Percentiles rank a stretch among this genome's conserved stretches.
Evolutionary conservation across 495 filamentous ascomycete species (phyloP).

Genomic region (Penicillium lividum): DNA sequence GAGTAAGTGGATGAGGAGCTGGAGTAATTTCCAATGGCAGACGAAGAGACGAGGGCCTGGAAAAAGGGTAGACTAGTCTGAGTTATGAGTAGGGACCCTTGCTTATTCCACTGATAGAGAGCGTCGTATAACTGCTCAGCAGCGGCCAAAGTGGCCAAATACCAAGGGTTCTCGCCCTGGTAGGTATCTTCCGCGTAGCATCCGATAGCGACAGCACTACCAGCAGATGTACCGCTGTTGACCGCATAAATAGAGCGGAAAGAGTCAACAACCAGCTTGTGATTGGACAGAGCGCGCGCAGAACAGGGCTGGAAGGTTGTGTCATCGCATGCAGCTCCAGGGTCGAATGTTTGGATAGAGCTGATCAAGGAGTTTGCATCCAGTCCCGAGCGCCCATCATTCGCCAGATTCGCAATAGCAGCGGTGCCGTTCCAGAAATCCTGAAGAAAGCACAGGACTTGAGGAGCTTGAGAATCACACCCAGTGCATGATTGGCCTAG

Average conservation of each 20-base stretch:
- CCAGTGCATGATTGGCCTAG: constrained; percentile 43
- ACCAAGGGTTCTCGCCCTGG: constrained; percentile 64
- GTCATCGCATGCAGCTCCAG: constrained; percentile 49
- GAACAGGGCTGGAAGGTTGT: constrained; percentile 54
- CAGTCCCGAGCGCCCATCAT: constrained; percentile 43
- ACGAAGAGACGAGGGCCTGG: constrained; percentile 40
- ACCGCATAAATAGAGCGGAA: constrained; percentile 52
- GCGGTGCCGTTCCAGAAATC: constrained; percentile 48
- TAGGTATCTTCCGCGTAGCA: constrained; percentile 71
- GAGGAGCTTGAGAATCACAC: constrained; percentile 49
- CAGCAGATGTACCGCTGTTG: constrained; percentile 40
- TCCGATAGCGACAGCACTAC: constrained; percentile 61
- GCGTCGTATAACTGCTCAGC: constrained; percentile 46
- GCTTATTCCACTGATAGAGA: constrained; percentile 51
- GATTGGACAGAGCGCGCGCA: constrained; percentile 46
- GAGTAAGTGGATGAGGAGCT: constrained; percentile 38
- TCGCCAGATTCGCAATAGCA: constrained; percentile 44
- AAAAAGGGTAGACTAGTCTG: constrained; percentile 43
- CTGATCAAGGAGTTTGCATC: constrained; percentile 51
- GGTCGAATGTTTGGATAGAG: constrained; percentile 49
- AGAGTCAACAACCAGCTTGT: constrained; percentile 51
- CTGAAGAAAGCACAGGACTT: constrained; percentile 52
- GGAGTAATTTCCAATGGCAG: constrained; percentile 38
- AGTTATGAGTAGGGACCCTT: constrained; percentile 46
- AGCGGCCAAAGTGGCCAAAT: constrained; percentile 39